Conservation (phyloP, 2,329 filamentous ascomycete genomes). For the Aspergillus clavatus region DNA sequence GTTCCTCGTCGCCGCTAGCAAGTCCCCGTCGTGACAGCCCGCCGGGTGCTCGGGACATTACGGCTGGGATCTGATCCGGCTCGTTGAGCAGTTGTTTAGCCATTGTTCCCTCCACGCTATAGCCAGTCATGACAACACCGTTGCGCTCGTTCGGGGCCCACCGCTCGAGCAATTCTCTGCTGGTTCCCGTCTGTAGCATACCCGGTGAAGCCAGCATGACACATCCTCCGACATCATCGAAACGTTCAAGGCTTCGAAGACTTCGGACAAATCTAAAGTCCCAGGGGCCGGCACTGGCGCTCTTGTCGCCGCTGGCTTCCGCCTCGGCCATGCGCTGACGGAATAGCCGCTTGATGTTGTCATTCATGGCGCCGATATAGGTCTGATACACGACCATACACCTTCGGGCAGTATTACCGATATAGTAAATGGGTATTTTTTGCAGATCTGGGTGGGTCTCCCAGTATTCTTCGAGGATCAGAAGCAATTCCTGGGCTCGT, state of each 20-base stretch:
- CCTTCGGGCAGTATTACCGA: conserved; percentile 86
- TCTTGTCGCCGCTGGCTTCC: conserved; percentile 75
- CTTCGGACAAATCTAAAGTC: conserved; percentile 94
- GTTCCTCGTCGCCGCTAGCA: conserved; percentile 62
- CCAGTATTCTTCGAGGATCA: conserved; percentile 98
- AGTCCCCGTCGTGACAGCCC: conserved; percentile 54
- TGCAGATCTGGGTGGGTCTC: conserved; percentile 81
- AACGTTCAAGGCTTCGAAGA: conserved; percentile 86
- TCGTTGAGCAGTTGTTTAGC: conserved; percentile 92
- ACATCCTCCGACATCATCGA: conserved; percentile 91
- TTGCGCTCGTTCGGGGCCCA: conserved; percentile 97
- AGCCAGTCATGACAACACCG: conserved; percentile 97
- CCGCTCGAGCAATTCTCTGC: conserved; percentile 82
- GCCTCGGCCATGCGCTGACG: conserved; percentile 86
- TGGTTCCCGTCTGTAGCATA: conserved; percentile 97
- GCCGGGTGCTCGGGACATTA: conserved; percentile 68
- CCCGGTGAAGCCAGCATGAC: conserved; percentile 97
- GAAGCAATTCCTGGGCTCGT: conserved; percentile 83
- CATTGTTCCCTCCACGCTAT: conserved; percentile 98
- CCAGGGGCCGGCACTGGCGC: conserved; percentile 68
- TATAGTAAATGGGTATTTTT: conserved; percentile 93
- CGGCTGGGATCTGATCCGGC: conserved; percentile 87
- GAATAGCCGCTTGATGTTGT: conserved; percentile 96
- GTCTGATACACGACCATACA: conserved; percentile 99
- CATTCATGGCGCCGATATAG: conserved; percentile 97